A percentile compares a stretch with the other conserved stretches of the same genome.
Evolutionary conservation across 768 basidiomycete genomes (phyloP).

Genomic region (Tylopilus plumbeoviolaceoides): DNA sequence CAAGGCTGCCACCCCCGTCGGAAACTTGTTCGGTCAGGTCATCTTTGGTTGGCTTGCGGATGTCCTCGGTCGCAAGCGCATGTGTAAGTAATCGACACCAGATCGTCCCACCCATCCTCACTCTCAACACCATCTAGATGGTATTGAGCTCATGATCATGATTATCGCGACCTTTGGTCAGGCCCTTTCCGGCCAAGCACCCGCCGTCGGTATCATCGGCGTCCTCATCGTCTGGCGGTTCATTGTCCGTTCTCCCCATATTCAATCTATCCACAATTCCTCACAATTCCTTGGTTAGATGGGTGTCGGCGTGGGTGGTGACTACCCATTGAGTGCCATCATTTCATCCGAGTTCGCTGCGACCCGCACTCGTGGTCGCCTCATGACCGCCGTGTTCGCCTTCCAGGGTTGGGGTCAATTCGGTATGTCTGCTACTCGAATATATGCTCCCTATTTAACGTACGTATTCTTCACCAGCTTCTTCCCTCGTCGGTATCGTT

Average conservation of each 20-base stretch:
- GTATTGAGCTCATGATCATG: conserved; percentile 68
- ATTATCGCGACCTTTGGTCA: conserved; percentile 78
- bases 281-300: conserved; percentile 35
- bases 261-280: not conserved
- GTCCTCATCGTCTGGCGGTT: conserved; percentile 83
- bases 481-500: conserved; percentile 63
- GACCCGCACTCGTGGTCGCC: conserved; percentile 69
- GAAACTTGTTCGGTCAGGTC: conserved; percentile 71
- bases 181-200: conserved; percentile 64
- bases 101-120: not conserved
- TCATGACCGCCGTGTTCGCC: conserved; percentile 89
- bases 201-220: conserved; percentile 69
- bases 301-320: conserved; percentile 85
- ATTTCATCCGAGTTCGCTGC: conserved; percentile 89
- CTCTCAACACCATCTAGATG: conserved; percentile 31
- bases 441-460: not conserved
- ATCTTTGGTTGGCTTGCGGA: conserved; percentile 82
- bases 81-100: conserved; percentile 52
- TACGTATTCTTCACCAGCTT: conserved; percentile 35
- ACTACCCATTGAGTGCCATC: conserved; percentile 82
- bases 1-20: conserved; percentile 74
- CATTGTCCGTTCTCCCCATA: conserved; percentile 38
- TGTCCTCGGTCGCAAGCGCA: conserved; percentile 68
- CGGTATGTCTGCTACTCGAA: conserved; percentile 36
- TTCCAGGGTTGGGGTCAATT: conserved; percentile 88